Conservation (phyloP, 73 alveolate genomes). For the Durusdinium trenchii region DNA sequence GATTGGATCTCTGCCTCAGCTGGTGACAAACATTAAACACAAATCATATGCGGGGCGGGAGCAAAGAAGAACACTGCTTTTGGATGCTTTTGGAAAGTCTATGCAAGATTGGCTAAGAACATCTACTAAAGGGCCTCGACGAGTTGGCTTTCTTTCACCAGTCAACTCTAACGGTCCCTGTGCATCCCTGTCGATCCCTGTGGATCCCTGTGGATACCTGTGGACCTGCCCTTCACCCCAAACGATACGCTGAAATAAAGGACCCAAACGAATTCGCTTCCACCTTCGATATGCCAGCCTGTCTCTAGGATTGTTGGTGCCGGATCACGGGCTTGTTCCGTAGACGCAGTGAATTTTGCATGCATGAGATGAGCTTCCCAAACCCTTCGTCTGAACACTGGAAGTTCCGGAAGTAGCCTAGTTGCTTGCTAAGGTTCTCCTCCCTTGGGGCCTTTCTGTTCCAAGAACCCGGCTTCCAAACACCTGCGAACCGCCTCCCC, state of each 20-base stretch:
- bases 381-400: no score
- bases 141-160: no score
- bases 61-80: neutral
- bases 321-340: no score
- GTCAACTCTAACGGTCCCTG: neutral
- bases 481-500: neutral
- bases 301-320: no score
- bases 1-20: constrained; percentile 61
- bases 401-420: neutral
- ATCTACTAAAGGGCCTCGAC: no score
- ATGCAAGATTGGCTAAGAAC: neutral
- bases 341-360: no score
- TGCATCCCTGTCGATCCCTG: neutral
- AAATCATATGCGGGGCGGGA: neutral
- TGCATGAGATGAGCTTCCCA: no score
- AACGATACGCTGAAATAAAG: no score
- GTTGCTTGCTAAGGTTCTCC: neutral
- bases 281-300: no score
- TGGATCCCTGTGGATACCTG: no score
- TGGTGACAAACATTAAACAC: neutral
- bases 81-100: neutral
- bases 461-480: neutral
- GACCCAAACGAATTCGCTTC: no score
- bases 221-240: no score
- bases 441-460: neutral